phyloP scores from a whole-genome alignment of 2,329 filamentous ascomycete genomes.

The Colletotrichum sidae region DNA sequence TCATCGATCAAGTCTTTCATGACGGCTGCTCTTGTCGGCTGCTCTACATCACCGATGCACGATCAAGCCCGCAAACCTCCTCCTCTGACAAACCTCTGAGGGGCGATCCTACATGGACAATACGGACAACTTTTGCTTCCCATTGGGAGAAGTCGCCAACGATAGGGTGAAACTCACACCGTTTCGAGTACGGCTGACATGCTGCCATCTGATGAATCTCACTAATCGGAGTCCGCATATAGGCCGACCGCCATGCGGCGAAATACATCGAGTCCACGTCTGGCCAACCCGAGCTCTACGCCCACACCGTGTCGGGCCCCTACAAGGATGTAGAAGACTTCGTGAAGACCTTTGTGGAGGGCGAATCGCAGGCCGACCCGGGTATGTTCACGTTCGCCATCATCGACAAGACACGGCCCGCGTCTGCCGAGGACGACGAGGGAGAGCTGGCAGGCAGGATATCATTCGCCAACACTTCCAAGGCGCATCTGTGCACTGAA shows the following conservation, averaged over 20 bases:
- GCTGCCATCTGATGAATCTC: neutral
- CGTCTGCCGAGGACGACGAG: constrained; percentile 42
- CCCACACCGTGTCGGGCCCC: constrained; percentile 38
- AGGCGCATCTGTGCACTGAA: constrained; percentile 40
- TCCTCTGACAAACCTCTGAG: too few relatives aligned
- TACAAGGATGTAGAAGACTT: constrained; percentile 38
- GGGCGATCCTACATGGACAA: constrained; percentile 14
- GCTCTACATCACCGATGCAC: too few relatives aligned
- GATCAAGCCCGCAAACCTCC: neutral
- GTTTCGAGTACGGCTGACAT: constrained; percentile 25
- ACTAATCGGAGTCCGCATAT: neutral
- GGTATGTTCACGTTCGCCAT: constrained; percentile 40
- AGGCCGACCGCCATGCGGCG: constrained; percentile 37
- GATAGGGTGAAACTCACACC: constrained; percentile 38
- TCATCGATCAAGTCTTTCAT: too few relatives aligned
- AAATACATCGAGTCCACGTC: constrained; percentile 22
- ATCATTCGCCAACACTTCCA: constrained; percentile 41
- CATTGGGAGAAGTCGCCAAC: constrained; percentile 26
- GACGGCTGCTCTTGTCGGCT: too few relatives aligned
- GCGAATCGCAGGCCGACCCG: constrained; percentile 28
- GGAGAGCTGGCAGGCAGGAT: constrained; percentile 46
- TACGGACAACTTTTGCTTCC: constrained; percentile 18
- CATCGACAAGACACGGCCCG: constrained; percentile 44
- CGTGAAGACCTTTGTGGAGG: constrained; percentile 30
- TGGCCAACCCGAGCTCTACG: constrained; percentile 38